These are phyloP conservation scores for Ilyonectria robusta DNA, from an alignment of 2,329 filamentous ascomycete species.

Conservation along the genomic window DNA sequence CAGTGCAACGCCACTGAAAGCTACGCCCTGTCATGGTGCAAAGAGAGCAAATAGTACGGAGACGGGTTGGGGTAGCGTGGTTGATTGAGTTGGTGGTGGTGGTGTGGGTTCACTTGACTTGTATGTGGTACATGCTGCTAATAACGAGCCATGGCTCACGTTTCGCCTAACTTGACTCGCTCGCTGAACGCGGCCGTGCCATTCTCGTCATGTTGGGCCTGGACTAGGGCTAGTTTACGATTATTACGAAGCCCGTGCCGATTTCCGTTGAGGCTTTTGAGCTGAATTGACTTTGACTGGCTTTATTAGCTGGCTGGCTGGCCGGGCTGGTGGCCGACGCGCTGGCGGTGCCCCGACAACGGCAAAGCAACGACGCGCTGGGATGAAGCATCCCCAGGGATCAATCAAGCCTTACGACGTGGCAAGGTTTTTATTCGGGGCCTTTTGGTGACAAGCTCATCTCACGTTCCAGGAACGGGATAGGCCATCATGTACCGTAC, in stretches of 20 bases:
- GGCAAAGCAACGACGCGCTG: slow-evolving; percentile 7
- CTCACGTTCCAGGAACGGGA: not conserved
- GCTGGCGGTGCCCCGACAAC: slow-evolving; percentile 11
- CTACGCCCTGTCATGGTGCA: not conserved
- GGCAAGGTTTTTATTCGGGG: slow-evolving; percentile 1
- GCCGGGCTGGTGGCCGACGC: not conserved
- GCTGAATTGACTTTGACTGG: not conserved
- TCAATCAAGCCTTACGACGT: not conserved
- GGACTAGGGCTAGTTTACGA: not conserved
- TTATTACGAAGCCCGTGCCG: not conserved
- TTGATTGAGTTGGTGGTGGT: not conserved
- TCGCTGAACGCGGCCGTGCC: not conserved
- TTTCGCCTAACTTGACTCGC: not conserved
- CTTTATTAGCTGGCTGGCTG: not conserved
- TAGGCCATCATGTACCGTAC: not conserved
- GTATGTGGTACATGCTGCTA: not conserved
- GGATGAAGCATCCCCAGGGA: not conserved
- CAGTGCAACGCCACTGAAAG: not conserved
- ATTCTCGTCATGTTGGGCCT: not conserved
- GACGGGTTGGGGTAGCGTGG: not conserved
- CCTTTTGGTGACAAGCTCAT: not conserved
- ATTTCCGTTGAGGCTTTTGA: not conserved
- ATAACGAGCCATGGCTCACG: not conserved
- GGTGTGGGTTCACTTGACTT: not conserved
- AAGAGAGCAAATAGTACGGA: not conserved